Conservation (phyloP, 2,329 filamentous ascomycete species). For the Zymoseptoria brevis region DNA sequence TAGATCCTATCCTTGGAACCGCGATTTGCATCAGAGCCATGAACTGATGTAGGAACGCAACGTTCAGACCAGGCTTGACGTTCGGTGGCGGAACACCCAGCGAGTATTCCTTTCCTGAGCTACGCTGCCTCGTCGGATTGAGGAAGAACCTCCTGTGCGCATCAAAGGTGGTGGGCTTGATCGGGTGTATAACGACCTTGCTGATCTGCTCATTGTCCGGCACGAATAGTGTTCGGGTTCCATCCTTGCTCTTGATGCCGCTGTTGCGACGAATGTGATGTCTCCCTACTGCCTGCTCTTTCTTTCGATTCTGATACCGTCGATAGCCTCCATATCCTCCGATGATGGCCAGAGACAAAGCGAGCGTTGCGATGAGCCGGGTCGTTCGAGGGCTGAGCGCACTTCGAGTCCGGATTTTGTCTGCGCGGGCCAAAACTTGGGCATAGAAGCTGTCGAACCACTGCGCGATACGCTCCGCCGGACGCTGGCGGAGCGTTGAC, state of each 20-base stretch:
- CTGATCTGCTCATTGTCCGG: conserved; percentile 81
- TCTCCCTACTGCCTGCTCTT: conserved; percentile 73
- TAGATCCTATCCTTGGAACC: conserved; percentile 91
- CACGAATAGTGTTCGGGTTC: conserved; percentile 88
- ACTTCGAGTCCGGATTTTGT: conserved; percentile 42
- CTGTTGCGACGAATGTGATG: conserved; percentile 85
- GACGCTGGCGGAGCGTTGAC: conserved; percentile 59
- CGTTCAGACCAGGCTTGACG: conserved; percentile 86
- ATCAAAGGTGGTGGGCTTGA: conserved; percentile 90
- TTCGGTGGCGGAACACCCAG: conserved; percentile 69
- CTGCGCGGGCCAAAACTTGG: conserved; percentile 39
- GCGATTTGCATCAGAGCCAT: conserved; percentile 94
- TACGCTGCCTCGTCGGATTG: conserved; percentile 64
- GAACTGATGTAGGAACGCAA: conserved; percentile 95
- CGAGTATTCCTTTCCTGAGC: conserved; percentile 54
- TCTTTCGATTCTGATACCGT: conserved; percentile 64
- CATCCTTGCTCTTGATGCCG: conserved; percentile 87
- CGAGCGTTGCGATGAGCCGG: conserved; percentile 66
- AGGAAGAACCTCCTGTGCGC: conserved; percentile 89
- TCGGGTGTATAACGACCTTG: conserved; percentile 84
- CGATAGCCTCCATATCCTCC: conserved; percentile 69
- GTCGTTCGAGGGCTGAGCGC: conserved; percentile 60
- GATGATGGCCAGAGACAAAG: conserved; percentile 70
- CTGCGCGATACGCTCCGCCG: conserved; percentile 25
- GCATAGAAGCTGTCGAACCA: conserved; percentile 33